Percentiles rank a stretch among this genome's conserved stretches.
These are phyloP conservation scores for Podospora didyma DNA, from an alignment of 495 filamentous ascomycete species.

Conservation along the genomic window DNA sequence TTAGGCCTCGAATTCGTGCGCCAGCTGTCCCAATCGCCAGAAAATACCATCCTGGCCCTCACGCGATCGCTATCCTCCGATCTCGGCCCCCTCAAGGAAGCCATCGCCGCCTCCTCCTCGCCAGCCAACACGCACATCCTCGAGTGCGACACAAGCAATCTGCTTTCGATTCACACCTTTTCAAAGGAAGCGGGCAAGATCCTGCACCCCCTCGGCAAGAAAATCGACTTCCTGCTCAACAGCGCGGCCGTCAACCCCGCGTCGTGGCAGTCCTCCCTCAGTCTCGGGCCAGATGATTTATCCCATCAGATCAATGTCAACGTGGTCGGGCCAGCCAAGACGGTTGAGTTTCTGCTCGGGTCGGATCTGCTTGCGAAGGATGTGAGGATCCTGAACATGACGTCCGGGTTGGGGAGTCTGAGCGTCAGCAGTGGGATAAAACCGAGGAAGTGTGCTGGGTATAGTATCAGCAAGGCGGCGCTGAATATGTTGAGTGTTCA, in stretches of 20 bases:
- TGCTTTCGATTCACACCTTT: constrained; percentile 31
- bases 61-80: constrained; percentile 37
- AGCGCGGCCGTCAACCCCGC: constrained; percentile 38
- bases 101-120: constrained; percentile 21
- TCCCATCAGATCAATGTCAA: constrained; percentile 29
- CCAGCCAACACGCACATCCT: constrained; percentile 46
- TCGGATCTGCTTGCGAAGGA: constrained; percentile 16
- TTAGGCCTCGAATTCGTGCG: constrained; percentile 53
- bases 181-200: constrained; percentile 17
- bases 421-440: constrained; percentile 1
- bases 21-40: constrained; percentile 39
- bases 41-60: constrained; percentile 49
- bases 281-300: constrained; percentile 32
- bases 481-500: constrained; percentile 43
- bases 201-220: constrained; percentile 22
- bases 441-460: constrained; percentile 25
- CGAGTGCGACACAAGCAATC: constrained; percentile 36
- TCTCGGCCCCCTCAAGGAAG: constrained; percentile 28
- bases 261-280: constrained; percentile 29
- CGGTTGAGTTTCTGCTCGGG: constrained; percentile 27
- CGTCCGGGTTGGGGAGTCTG: constrained; percentile 32
- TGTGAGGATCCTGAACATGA: constrained; percentile 37
- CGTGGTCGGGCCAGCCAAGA: constrained; percentile 39
- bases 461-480: constrained; percentile 40
- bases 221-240: constrained; percentile 44